Evolutionary conservation across 768 basidiomycete genomes (phyloP), one percentile per base, ranked within the genome.

Genomic region (Boletus speciosus): DNA sequence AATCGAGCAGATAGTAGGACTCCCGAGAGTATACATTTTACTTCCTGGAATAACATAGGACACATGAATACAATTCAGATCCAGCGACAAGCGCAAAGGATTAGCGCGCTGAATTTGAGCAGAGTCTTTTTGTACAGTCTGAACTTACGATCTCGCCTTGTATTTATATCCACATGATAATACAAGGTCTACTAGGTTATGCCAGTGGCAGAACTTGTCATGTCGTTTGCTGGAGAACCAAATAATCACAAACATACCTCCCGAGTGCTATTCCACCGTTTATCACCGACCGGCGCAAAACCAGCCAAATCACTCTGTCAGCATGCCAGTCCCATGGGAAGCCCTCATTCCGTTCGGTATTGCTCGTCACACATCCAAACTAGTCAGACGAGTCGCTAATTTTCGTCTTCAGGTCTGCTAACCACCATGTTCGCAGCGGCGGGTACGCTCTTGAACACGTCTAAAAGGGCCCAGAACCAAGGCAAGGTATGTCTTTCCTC

Each of bases 261-360:
- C 47, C 23, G 3, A 7, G 34, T 21, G 25, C 7, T 19, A 12
- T 8, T 25, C 41, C 23, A 46, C 59, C 44, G 23, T 52, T 45
- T 19, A 14, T 35, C 43, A 19, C n/a, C 34, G 27, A 53, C 37
- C 4, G 12, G 11, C 43, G 16, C 38, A 27, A 19, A 35, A 23
- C 50, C 32, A 40, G 19, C 43, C 11, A 25, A 27, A 50, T 32
- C 4, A 47, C 45, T 19, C 21, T 2, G n/a, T 42, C 69, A 78
- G 60, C 62, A 96, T 96, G 95, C 95, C 95, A 52, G 87, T 97
- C 63, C 95, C 94, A 61, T 98, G 90, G 88, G 94, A 98, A 77
- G 93, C 95, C 48, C 81, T 98, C 63, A 90, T 98, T 77, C 95
- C 95, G 44, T 94, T 95, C 66, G 95, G 95, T 94, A 47, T 47